Percentiles rank a stretch among this genome's conserved stretches.
Conservation (phyloP, 2,329 filamentous ascomycete species). For the Ophiostoma himal-ulmi region DNA sequence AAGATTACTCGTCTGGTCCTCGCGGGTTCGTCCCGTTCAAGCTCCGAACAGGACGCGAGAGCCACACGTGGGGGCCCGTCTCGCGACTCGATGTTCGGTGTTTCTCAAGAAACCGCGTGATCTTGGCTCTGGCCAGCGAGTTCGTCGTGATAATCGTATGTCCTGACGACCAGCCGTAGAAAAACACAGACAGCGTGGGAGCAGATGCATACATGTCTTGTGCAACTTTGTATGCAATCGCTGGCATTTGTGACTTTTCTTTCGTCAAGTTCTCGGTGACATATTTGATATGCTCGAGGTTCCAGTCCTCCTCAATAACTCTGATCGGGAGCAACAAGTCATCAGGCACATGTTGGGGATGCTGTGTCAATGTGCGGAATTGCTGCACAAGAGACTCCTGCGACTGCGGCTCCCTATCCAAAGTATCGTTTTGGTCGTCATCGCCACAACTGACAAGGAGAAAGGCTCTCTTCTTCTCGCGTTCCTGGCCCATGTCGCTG, state of each 20-base stretch:
- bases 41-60: slow-evolving; percentile 23
- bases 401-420: slow-evolving; percentile 25
- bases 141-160: slow-evolving; percentile 68
- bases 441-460: slow-evolving; percentile 39
- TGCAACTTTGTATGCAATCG: slow-evolving; percentile 38
- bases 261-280: slow-evolving; percentile 19
- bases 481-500: slow-evolving; percentile 54
- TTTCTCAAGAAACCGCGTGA: slow-evolving; percentile 33
- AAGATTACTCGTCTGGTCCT: neutral
- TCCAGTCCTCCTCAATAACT: slow-evolving; percentile 46
- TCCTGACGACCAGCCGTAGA: slow-evolving; percentile 61
- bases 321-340: slow-evolving; percentile 51
- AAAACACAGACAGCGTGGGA: slow-evolving; percentile 61
- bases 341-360: slow-evolving; percentile 34
- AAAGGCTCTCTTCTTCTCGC: slow-evolving; percentile 54
- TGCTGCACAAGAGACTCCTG: slow-evolving; percentile 23
- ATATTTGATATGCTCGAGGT: slow-evolving; percentile 32
- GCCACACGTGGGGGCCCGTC: slow-evolving; percentile 22
- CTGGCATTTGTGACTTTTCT: slow-evolving; percentile 32
- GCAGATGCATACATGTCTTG: slow-evolving; percentile 33
- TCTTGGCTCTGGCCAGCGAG: slow-evolving; percentile 58
- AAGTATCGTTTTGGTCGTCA: neutral
- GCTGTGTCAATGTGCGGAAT: slow-evolving; percentile 36
- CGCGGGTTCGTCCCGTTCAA: slow-evolving; percentile 25
- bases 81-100: slow-evolving; percentile 21